These are phyloP conservation scores for Tinospora cordifolia DNA, from an alignment of 164 flowering plant genomes.

Conservation along the genomic window DNA sequence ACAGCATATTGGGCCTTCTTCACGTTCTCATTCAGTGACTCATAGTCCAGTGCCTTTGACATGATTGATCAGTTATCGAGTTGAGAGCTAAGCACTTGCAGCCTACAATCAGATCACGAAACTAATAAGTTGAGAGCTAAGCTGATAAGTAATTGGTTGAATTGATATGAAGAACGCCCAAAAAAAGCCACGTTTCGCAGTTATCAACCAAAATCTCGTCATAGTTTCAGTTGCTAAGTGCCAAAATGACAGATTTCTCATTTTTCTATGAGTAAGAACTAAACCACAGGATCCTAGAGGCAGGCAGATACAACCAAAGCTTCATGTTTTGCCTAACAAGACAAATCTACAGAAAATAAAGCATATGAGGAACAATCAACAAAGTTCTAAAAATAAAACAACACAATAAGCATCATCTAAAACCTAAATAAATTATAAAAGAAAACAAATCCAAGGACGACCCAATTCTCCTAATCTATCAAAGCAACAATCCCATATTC, in stretches of 20 bases:
- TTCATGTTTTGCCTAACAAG: neutral
- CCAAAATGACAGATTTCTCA: neutral
- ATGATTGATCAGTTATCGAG: constrained; percentile 30
- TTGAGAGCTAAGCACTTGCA: neutral
- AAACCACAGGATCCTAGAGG: too few species aligned
- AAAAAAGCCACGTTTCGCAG: neutral
- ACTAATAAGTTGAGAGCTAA: neutral
- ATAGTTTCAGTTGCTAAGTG: neutral
- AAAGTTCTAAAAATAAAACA: neutral
- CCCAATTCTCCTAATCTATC: neutral
- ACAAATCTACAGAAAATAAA: neutral
- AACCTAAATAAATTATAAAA: neutral
- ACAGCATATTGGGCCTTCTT: constrained; percentile 94
- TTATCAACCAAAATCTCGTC: neutral
- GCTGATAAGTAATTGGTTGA: neutral
- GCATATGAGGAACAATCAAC: neutral
- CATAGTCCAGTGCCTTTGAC: constrained; percentile 74
- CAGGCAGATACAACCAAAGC: neutral
- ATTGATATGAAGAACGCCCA: neutral
- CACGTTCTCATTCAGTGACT: constrained; percentile 74
- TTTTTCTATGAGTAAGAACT: neutral
- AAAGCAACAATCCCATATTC: neutral
- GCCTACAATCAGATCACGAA: constrained; percentile 6
- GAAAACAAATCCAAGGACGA: neutral
- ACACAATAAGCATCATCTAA: neutral